Conservation (phyloP, 2,329 filamentous ascomycete species). For the Fusarium albidum region DNA sequence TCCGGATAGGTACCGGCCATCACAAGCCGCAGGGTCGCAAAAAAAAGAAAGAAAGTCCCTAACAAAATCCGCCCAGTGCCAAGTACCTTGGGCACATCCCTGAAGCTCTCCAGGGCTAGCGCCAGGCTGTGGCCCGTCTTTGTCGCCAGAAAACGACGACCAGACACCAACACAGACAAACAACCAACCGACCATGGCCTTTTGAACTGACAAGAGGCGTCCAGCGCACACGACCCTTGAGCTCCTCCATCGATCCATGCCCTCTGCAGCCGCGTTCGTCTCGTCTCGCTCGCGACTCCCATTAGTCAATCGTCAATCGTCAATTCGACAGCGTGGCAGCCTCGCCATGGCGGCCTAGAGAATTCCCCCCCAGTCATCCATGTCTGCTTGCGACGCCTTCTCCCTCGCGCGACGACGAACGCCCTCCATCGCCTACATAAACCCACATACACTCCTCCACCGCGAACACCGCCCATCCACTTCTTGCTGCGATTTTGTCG, state of each 20-base stretch:
- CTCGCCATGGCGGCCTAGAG: conserved; percentile 43
- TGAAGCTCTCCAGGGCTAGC: conserved; percentile 24
- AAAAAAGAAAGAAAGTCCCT: conserved; percentile 19
- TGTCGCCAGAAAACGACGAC: conserved; percentile 37
- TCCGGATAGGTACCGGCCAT: conserved; percentile 7
- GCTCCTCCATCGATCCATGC: conserved; percentile 5
- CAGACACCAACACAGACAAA: conserved; percentile 31
- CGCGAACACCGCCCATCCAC: conserved; percentile 9
- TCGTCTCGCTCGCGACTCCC: conserved; percentile 16
- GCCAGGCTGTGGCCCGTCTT: conserved; percentile 36
- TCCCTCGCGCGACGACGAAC: conserved; percentile 38
- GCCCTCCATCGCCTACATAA: conserved; percentile 25
- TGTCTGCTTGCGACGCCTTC: conserved; percentile 40
- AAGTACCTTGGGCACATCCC: conserved; percentile 27
- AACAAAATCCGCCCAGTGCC: conserved; percentile 26
- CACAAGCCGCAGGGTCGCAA: conserved; percentile 8
- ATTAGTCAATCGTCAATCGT: conserved; percentile 34
- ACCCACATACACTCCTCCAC: conserved; percentile 1
- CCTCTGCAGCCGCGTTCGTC: conserved; percentile 9
- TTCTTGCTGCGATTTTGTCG: conserved; percentile 24
- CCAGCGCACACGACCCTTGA: conserved; percentile 25
- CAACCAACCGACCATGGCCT: conserved; percentile 25
- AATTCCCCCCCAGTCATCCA: conserved; percentile 38
- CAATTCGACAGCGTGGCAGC: conserved; percentile 39
- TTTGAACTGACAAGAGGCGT: conserved; percentile 25